phyloP scores from a whole-genome alignment of 2,329 filamentous ascomycete genomes.

The Ascochyta fabae region DNA sequence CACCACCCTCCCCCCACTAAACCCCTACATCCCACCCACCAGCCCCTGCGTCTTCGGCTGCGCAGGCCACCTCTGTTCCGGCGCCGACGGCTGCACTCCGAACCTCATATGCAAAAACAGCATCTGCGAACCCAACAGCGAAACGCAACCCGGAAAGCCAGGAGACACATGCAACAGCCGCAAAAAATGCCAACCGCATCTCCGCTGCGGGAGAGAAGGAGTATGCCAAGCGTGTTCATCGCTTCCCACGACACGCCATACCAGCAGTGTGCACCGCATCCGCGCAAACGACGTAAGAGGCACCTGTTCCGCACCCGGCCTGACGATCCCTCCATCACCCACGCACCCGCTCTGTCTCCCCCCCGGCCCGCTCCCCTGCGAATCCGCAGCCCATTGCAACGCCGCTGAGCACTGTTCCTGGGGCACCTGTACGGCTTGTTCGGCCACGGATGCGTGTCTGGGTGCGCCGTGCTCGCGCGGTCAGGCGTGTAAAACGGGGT shows the following conservation, averaged over 20 bases:
- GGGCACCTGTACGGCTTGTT: neutral
- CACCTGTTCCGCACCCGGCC: neutral
- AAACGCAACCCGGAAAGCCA: slow-evolving; percentile 34
- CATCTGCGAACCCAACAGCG: slow-evolving; percentile 31
- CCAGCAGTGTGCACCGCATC: neutral
- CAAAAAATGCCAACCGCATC: slow-evolving; percentile 35
- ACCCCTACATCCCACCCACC: slow-evolving; percentile 40
- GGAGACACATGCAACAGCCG: slow-evolving; percentile 39
- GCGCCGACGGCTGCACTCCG: slow-evolving; percentile 35
- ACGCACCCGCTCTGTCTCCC: neutral
- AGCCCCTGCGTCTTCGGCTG: slow-evolving; percentile 42
- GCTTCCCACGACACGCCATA: neutral
- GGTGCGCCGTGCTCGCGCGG: slow-evolving; percentile 30
- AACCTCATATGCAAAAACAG: slow-evolving; percentile 42
- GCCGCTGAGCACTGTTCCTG: neutral
- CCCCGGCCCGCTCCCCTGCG: neutral
- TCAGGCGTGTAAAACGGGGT: slow-evolving; percentile 42
- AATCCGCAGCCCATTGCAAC: neutral
- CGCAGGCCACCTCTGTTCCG: slow-evolving; percentile 38
- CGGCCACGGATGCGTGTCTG: neutral
- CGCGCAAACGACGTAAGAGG: neutral
- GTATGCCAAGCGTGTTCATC: slow-evolving; percentile 30
- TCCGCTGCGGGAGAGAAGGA: slow-evolving; percentile 29
- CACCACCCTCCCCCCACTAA: slow-evolving; percentile 29
- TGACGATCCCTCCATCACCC: neutral